A percentile compares a stretch with the other conserved stretches of the same genome.
Evolutionary conservation across 2,329 filamentous ascomycete species (phyloP).

Genomic region (Claviceps cyperi): DNA sequence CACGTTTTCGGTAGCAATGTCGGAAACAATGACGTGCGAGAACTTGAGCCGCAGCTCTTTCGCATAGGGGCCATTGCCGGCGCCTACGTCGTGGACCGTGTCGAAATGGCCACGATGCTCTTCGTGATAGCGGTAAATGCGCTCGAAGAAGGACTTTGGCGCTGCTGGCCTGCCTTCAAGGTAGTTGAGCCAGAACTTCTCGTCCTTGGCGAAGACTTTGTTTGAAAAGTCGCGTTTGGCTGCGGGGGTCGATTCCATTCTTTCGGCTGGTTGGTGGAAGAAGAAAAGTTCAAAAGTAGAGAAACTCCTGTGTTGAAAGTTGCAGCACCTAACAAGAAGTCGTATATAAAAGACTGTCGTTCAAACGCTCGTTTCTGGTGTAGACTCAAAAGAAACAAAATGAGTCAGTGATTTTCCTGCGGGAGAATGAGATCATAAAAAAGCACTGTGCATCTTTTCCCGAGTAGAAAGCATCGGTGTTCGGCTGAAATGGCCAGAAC

Average conservation of each 20-base stretch:
- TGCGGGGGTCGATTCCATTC: background rate
- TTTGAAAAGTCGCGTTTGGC: background rate
- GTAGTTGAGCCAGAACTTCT: conserved; percentile 14
- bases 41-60: conserved; percentile 8
- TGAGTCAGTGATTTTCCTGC: too few species aligned
- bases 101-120: conserved; percentile 6
- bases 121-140: conserved; percentile 13
- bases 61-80: conserved; percentile 11
- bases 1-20: conserved; percentile 10
- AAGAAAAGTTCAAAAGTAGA: background rate
- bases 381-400: too few species aligned
- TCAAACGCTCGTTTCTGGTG: too few species aligned
- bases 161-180: conserved; percentile 9
- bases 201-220: conserved; percentile 6
- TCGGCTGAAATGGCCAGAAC: background rate
- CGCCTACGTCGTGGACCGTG: conserved; percentile 12
- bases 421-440: background rate
- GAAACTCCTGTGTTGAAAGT: background rate
- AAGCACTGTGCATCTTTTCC: background rate
- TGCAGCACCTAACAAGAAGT: too few species aligned
- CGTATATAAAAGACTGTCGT: too few species aligned
- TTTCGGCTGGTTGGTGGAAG: background rate
- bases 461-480: background rate
- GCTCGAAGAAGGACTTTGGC: conserved; percentile 10
- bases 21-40: conserved; percentile 12